These are phyloP conservation scores for Boletus insuetus DNA, from an alignment of 768 basidiomycete genomes.

Conservation along the genomic window DNA sequence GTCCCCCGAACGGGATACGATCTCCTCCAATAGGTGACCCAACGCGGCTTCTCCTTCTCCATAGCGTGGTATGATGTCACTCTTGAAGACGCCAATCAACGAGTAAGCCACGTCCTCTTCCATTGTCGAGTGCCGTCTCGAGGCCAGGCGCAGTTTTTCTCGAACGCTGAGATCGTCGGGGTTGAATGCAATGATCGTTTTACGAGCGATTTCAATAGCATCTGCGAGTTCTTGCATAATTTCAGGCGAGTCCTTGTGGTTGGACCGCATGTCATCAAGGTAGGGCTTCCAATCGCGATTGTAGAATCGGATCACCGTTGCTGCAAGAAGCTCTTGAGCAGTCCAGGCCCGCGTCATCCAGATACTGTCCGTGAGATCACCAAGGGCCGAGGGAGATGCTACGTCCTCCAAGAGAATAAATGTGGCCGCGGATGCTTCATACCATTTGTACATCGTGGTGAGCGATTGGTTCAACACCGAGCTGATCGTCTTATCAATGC, in stretches of 20 bases:
- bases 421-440: slow-evolving; percentile 4
- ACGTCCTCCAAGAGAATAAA: background rate
- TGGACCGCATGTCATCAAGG: background rate
- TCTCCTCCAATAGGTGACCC: slow-evolving; percentile 12
- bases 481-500: slow-evolving; percentile 12
- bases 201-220: slow-evolving; percentile 2
- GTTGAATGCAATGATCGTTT: slow-evolving; percentile 1
- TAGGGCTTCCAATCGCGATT: slow-evolving; percentile 10
- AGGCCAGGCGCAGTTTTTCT: slow-evolving; percentile 12
- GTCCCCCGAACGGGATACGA: slow-evolving; percentile 7
- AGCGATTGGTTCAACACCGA: slow-evolving; percentile 7
- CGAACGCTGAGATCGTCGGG: slow-evolving; percentile 6
- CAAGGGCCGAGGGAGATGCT: background rate
- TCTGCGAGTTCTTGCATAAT: slow-evolving; percentile 10
- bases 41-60: slow-evolving; percentile 8
- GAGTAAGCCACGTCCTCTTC: slow-evolving; percentile 11
- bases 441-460: slow-evolving; percentile 15
- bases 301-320: slow-evolving; percentile 8
- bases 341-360: slow-evolving; percentile 19
- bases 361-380: background rate
- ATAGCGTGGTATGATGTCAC: slow-evolving; percentile 5
- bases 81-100: slow-evolving; percentile 11
- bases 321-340: slow-evolving; percentile 12
- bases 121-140: slow-evolving; percentile 1
- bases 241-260: slow-evolving; percentile 9